These are phyloP conservation scores for Leccinum longicurvipes DNA, from an alignment of 768 basidiomycete genomes.

Conservation along the genomic window DNA sequence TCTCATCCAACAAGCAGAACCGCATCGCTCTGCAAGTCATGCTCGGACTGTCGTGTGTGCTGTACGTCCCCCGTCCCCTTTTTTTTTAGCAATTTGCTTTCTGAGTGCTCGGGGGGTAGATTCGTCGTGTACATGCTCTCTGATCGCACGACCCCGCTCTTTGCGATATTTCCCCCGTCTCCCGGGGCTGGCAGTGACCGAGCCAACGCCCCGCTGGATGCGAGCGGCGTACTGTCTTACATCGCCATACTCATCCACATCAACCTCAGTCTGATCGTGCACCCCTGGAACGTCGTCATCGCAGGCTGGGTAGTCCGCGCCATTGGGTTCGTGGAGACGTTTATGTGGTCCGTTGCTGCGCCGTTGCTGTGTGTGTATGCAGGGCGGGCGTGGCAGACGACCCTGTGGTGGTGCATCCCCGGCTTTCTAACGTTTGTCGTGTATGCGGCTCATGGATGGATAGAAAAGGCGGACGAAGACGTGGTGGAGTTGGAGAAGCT, in stretches of 20 bases:
- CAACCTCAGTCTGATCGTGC: conserved; percentile 45
- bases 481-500: conserved; percentile 50
- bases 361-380: conserved; percentile 49
- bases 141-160: conserved; percentile 46
- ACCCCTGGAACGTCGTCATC: conserved; percentile 33
- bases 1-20: conserved; percentile 40
- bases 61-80: conserved; percentile 42
- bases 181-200: not conserved
- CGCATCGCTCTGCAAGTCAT: conserved; percentile 38
- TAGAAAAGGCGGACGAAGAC: conserved; percentile 42
- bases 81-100: not conserved
- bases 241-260: conserved; percentile 49
- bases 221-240: conserved; percentile 44
- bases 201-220: conserved; percentile 37
- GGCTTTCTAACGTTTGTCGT: conserved; percentile 41
- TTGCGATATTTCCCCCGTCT: conserved; percentile 39
- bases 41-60: conserved; percentile 41
- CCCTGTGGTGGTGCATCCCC: conserved; percentile 51
- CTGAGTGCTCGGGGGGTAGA: conserved; percentile 29
- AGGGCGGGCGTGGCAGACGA: conserved; percentile 49
- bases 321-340: conserved; percentile 30
- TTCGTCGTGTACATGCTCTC: conserved; percentile 47
- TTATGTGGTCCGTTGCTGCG: conserved; percentile 43
- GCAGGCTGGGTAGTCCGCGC: conserved; percentile 27
- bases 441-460: conserved; percentile 44